A percentile compares a stretch with the other conserved stretches of the same genome.
phyloP scores from a whole-genome alignment of 2,329 filamentous ascomycete genomes.

The Metarhizium rileyi region DNA sequence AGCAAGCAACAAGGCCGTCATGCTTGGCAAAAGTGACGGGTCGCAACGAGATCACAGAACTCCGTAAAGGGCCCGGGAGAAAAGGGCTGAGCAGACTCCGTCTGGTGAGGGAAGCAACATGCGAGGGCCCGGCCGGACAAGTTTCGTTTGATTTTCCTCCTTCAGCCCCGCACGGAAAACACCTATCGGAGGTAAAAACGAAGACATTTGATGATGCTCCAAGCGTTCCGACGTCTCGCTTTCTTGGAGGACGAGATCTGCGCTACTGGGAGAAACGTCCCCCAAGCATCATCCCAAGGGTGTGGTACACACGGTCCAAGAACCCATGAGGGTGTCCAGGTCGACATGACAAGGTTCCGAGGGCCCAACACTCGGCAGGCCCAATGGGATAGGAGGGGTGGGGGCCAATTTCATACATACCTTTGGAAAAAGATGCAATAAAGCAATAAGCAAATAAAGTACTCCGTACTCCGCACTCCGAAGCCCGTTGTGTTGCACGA shows the following conservation, averaged over 20 bases:
- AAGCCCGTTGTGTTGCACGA: neutral
- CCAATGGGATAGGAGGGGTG: neutral
- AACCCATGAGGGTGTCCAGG: neutral
- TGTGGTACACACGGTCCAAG: neutral
- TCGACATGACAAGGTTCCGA: no score
- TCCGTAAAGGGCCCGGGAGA: no score
- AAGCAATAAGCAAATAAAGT: no score
- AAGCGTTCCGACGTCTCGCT: neutral
- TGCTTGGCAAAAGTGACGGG: no score
- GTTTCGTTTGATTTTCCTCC: slow-evolving; percentile 1
- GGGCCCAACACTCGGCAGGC: neutral
- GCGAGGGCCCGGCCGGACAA: neutral
- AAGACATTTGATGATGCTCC: neutral
- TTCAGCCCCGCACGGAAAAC: neutral
- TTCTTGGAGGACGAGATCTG: neutral
- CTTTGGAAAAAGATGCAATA: no score
- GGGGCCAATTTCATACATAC: neutral
- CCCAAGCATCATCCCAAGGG: neutral
- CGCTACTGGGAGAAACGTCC: neutral
- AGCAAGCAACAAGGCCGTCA: no score
- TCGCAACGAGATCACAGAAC: no score
- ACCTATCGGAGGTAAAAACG: neutral
- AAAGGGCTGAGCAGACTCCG: no score
- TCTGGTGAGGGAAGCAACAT: neutral
- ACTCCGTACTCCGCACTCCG: no score